Base-by-base conservation (phyloP, 352 stramenopile genomes). In the Phytophthora hibernalis region DNA sequence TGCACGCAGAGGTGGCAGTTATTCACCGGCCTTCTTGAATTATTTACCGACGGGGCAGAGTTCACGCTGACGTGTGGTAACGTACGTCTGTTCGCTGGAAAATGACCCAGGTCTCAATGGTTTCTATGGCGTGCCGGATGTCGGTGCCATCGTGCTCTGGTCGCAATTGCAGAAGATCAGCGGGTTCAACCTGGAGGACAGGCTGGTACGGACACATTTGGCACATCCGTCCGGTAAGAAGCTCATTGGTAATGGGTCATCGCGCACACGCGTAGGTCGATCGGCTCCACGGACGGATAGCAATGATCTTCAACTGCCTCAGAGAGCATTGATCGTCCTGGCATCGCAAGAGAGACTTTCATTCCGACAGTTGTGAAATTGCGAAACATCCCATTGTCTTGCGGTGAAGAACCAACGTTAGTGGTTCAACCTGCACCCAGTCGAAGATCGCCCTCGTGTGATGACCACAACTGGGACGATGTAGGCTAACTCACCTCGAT, bases 71-170 rank as follows among this genome's bases (percentile, higher is more conserved):
- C 31, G 45, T 66, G 49, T 66, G 49, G 59, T 56, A 74, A 74
- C 66, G 61, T 37, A 61, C 62, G 66, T 54, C 66, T 61, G 47
- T 69, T 73, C 57, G 43, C 28, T 18, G 28, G 18, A 69, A 48
- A 33, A 24, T 16, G 53, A 16, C 20, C 20, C 35, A 22, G 5
- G 28, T 54, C 21, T 64, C 61, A 62, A 61, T 67, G 24, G 49
- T n/a, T n/a, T n/a, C n/a, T n/a, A n/a, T n/a, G n/a, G n/a, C 13
- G 12, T 10, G n/a, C 42, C 28, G 38, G 21, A 61, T 61, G 54
- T 35, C 37, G n/a, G 13, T 11, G 37, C 26, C 58, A 54, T 54
- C 28, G 30, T 54, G 49, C 65, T 65, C 62, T 70, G 54, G 28
- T 44, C 54, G 28, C 38, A 65, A 54, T 10, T 54, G 44, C 11